These are phyloP conservation scores for Oemleria cerasiformis DNA, from an alignment of 306 rosid species.

Conservation along the genomic window DNA sequence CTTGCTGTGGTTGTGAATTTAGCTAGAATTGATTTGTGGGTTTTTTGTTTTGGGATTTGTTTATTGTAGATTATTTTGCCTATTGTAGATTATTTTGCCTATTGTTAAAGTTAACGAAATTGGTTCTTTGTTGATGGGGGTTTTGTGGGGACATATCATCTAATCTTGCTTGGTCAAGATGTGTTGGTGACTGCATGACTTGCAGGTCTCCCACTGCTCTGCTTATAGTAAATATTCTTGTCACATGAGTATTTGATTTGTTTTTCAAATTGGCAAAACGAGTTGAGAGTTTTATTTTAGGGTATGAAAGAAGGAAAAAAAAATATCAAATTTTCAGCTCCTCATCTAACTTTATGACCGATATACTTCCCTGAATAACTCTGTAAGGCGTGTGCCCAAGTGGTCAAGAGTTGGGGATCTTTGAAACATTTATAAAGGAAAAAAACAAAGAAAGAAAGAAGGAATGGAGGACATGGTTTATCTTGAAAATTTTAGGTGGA, in stretches of 20 bases:
- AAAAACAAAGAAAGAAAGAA: neutral
- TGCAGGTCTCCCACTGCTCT: neutral
- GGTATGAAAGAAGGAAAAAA: neutral
- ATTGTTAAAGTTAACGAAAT: neutral
- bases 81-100: neutral
- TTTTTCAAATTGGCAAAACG: slow-evolving; percentile 5
- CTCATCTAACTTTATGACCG: neutral
- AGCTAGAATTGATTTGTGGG: neutral
- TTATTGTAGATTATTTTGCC: neutral
- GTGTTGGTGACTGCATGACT: neutral
- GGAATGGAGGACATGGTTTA: neutral
- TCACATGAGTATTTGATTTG: neutral
- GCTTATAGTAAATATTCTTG: neutral
- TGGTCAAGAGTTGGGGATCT: neutral
- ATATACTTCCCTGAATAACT: neutral
- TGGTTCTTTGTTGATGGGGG: neutral
- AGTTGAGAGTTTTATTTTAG: slow-evolving; percentile 3
- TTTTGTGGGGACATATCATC: neutral
- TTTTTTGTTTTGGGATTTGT: neutral
- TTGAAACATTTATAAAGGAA: neutral
- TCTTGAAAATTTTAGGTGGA: neutral
- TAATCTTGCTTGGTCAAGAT: neutral
- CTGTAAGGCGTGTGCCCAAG: neutral
- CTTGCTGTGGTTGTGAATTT: neutral
- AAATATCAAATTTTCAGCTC: neutral